phyloP scores from a whole-genome alignment of 768 basidiomycete species.

The Pisolithus sp. region DNA sequence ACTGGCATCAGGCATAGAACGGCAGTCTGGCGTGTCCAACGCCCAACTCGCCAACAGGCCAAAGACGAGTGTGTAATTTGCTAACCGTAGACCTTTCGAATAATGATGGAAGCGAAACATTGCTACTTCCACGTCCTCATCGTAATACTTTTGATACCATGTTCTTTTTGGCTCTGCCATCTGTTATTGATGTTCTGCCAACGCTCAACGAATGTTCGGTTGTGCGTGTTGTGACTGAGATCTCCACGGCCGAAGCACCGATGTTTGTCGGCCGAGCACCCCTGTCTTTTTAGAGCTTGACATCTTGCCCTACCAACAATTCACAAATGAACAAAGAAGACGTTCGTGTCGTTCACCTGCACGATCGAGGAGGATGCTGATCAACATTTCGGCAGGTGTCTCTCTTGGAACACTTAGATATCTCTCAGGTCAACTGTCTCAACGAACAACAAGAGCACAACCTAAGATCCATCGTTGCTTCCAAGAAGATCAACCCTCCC shows the following conservation, averaged over 20 bases:
- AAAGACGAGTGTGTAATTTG: slow-evolving; percentile 90
- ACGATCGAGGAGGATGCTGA: neutral
- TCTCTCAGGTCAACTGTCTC: slow-evolving; percentile 58
- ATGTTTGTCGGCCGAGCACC: too few relatives aligned
- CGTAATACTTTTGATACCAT: slow-evolving; percentile 1
- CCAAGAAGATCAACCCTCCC: slow-evolving; percentile 40
- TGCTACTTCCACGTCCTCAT: neutral
- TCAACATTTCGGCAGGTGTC: slow-evolving; percentile 34
- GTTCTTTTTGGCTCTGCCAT: slow-evolving; percentile 3
- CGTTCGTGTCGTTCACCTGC: slow-evolving; percentile 14
- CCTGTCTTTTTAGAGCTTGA: too few relatives aligned
- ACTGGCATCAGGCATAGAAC: too few relatives aligned
- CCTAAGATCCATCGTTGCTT: slow-evolving; percentile 43
- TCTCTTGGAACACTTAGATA: slow-evolving; percentile 52
- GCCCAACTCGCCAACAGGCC: slow-evolving; percentile 91
- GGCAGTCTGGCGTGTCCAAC: too few relatives aligned
- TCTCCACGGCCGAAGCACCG: too few relatives aligned
- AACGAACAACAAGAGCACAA: slow-evolving; percentile 54
- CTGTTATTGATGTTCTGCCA: slow-evolving; percentile 12
- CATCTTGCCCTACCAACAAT: too few relatives aligned
- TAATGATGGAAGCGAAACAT: neutral
- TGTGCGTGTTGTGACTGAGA: too few relatives aligned
- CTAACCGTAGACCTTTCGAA: slow-evolving; percentile 22
- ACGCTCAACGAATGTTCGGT: too few relatives aligned
- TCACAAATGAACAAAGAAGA: slow-evolving; percentile 18